Evolutionary conservation across 2,329 filamentous ascomycete species (phyloP).

Genomic region (Colletotrichum truncatum): DNA sequence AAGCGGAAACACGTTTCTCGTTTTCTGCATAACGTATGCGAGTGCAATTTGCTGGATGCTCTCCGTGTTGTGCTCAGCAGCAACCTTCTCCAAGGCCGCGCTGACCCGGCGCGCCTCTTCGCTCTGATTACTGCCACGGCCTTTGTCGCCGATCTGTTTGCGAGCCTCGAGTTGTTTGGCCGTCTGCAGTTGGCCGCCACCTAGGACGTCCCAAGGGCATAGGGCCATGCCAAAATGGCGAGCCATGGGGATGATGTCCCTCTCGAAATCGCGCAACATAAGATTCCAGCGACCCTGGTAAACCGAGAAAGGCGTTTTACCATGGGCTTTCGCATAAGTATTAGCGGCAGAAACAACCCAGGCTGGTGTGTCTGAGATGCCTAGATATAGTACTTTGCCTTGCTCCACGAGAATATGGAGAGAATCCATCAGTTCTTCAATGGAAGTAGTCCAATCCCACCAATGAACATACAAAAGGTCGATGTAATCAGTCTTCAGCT

Average conservation of each 20-base stretch:
- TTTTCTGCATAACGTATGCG: slow-evolving; percentile 68
- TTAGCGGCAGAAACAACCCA: slow-evolving; percentile 51
- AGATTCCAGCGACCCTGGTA: slow-evolving; percentile 52
- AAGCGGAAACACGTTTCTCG: slow-evolving; percentile 68
- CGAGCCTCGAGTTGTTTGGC: slow-evolving; percentile 42
- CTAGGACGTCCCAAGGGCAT: slow-evolving; percentile 68
- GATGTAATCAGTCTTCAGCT: slow-evolving; percentile 55
- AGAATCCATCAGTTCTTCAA: slow-evolving; percentile 52
- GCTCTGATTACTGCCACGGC: too few relatives aligned
- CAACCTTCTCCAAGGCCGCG: slow-evolving; percentile 8
- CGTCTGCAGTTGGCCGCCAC: slow-evolving; percentile 60
- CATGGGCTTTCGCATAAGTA: slow-evolving; percentile 46
- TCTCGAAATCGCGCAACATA: slow-evolving; percentile 46
- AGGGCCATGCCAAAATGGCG: slow-evolving; percentile 59
- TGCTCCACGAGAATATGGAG: slow-evolving; percentile 51
- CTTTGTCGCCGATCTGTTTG: slow-evolving; percentile 46
- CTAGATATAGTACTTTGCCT: slow-evolving; percentile 53
- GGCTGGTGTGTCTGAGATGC: slow-evolving; percentile 49
- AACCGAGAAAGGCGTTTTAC: slow-evolving; percentile 46
- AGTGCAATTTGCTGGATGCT: slow-evolving; percentile 57
- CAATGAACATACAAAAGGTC: slow-evolving; percentile 56
- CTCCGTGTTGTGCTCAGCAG: slow-evolving; percentile 16
- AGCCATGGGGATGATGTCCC: slow-evolving; percentile 53
- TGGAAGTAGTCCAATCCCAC: slow-evolving; percentile 53
- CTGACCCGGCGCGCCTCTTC: too few relatives aligned